Evolutionary conservation across 768 basidiomycete species (phyloP).

Genomic region (Kwoniella heveanensis): DNA sequence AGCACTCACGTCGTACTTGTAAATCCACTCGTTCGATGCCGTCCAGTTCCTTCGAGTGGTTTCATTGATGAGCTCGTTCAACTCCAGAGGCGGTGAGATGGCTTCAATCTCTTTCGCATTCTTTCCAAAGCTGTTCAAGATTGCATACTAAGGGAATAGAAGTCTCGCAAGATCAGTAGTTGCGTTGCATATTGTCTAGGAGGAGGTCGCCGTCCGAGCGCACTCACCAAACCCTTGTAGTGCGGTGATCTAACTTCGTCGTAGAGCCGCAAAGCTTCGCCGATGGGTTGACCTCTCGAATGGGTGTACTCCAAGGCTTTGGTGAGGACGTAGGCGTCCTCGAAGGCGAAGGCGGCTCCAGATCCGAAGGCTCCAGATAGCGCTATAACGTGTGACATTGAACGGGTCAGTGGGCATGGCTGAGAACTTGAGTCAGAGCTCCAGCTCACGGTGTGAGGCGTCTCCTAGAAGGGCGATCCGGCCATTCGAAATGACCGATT

Average conservation of each 20-base stretch:
- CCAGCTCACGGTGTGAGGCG: constrained; percentile 38
- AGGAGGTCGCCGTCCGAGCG: too few species aligned
- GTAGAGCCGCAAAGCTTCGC: constrained; percentile 24
- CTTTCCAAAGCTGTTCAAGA: constrained; percentile 17
- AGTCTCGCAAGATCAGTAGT: too few species aligned
- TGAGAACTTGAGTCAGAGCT: not conserved
- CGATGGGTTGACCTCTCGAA: constrained; percentile 1
- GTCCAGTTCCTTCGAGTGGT: constrained; percentile 15
- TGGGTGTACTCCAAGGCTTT: constrained; percentile 18
- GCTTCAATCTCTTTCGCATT: constrained; percentile 26
- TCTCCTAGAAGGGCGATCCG: constrained; percentile 36
- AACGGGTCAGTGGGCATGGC: too few species aligned
- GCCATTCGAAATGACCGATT: constrained; percentile 25
- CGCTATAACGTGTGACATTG: constrained; percentile 6
- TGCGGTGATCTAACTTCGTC: constrained; percentile 33
- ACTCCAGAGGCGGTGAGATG: constrained; percentile 9
- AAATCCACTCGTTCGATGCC: constrained; percentile 25
- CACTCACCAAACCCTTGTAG: constrained; percentile 34
- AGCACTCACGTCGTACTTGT: constrained; percentile 32
- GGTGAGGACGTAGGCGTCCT: constrained; percentile 37
- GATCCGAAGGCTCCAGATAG: constrained; percentile 42
- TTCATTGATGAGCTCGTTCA: constrained; percentile 23
- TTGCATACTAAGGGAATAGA: too few species aligned
- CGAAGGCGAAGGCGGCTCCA: constrained; percentile 43
- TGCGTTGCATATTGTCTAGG: too few species aligned